Evolutionary conservation across 106 monocot genomes (phyloP).

Genomic region (Platanthera zijinensis): DNA sequence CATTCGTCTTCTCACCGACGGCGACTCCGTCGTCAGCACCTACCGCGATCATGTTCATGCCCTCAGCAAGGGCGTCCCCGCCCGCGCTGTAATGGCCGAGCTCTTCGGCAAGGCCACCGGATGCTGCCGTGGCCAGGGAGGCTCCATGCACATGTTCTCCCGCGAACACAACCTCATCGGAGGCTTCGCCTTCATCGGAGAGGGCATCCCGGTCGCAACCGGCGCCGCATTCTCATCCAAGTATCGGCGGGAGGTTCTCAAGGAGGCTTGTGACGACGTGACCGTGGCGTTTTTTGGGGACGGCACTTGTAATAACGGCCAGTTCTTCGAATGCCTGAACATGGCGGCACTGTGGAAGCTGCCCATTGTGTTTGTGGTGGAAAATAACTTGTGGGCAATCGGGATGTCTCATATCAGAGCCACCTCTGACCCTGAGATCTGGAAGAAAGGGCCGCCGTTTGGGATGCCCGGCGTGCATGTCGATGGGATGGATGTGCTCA

Average conservation of each 20-base stretch:
- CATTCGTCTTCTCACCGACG: slow-evolving; percentile 53
- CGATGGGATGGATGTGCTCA: slow-evolving; percentile 98
- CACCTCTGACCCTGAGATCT: slow-evolving; percentile 91
- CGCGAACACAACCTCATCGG: slow-evolving; percentile 66
- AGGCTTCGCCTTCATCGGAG: slow-evolving; percentile 95
- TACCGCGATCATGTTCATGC: slow-evolving; percentile 98
- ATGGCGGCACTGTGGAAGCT: slow-evolving; percentile 98
- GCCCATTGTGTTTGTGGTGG: slow-evolving; percentile 98
- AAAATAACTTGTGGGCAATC: slow-evolving; percentile 96
- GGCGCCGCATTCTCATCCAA: slow-evolving; percentile 83
- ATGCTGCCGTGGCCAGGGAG: slow-evolving; percentile 98
- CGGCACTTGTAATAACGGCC: slow-evolving; percentile 94
- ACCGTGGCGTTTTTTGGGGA: slow-evolving; percentile 94
- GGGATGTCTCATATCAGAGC: slow-evolving; percentile 88
- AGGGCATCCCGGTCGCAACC: slow-evolving; percentile 93
- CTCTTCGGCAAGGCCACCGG: slow-evolving; percentile 95
- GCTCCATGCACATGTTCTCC: slow-evolving; percentile 99
- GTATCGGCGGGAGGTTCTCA: slow-evolving; percentile 81
- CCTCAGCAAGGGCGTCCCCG: slow-evolving; percentile 84
- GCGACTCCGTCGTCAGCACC: slow-evolving; percentile 77
- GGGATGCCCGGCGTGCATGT: slow-evolving; percentile 91
- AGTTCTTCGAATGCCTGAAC: slow-evolving; percentile 98
- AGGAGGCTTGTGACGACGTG: slow-evolving; percentile 27
- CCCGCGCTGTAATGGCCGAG: slow-evolving; percentile 89
- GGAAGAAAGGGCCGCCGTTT: slow-evolving; percentile 89